Base-by-base conservation (phyloP, 1,139 yeast genomes). In the Pichia inconspicua region DNA sequence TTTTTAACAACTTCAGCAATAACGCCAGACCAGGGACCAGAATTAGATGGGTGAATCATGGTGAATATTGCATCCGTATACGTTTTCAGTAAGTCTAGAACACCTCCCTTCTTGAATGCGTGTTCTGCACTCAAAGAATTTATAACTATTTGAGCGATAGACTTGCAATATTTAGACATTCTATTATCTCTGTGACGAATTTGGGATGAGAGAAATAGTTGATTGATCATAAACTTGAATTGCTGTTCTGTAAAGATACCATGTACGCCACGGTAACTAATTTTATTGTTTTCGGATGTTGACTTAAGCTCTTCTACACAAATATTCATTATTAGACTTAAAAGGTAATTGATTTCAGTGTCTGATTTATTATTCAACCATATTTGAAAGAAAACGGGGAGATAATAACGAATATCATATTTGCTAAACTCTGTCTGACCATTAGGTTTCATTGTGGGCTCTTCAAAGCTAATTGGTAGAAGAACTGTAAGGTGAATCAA, bases 11-110 rank as follows among this genome's bases (percentile, higher is more conserved):
- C 72, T 52, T 79, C 78, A 1, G 94, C 74, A 40, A 92, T 77
- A 7, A 84, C 72, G 41, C 77, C 67, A 1, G 95, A 78, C 97
- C 98, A 90, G 25, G 76, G 75, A 0, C 97, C 97, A 19, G 74
- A 67, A 62, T 90, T 90, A 0, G 97, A 89, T 5, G 98, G 98
- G 66, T 92, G 97, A 12, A 82, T 82, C 65, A 83, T 87, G 36
- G 96, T 86, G 55, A 80, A 84, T n/a, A 89, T 71, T 0, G 95
- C 81, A 53, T 82, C 81, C 28, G 84, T 60, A 40, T 86, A 67
- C 0, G 79, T 73, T 39, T 72, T 71, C 15, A 92, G 59, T 40
- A 74, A 70, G 12, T 72, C 77, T 55, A 85, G 62, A 14, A 83
- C 73, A 2, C 77, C 77, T n/a, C 68, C 74, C 5, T 65, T 58